A percentile compares a stretch with the other conserved stretches of the same genome.
Evolutionary conservation across 192 early-diverging fungal genomes (phyloP).

Genomic region (Podila minutissima): DNA sequence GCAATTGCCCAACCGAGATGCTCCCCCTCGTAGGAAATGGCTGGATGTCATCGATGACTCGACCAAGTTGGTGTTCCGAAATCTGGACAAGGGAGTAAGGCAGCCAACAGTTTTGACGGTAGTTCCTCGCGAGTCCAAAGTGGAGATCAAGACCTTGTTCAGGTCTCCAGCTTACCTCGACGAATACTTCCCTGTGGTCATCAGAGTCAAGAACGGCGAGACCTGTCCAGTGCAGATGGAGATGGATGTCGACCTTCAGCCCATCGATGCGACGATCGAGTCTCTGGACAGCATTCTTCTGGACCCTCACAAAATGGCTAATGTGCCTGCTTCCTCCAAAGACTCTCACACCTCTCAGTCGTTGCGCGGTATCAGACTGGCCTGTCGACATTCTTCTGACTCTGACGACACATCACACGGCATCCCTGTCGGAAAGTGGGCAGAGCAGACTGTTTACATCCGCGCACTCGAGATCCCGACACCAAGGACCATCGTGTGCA

Average conservation of each 20-base stretch:
- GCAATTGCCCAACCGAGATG: slow-evolving; percentile 17
- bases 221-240: slow-evolving; percentile 63
- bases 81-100: slow-evolving; percentile 67
- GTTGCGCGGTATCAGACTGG: slow-evolving; percentile 23
- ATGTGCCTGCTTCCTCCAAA: slow-evolving; percentile 9
- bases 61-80: slow-evolving; percentile 32
- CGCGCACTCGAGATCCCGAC: slow-evolving; percentile 19
- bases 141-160: slow-evolving; percentile 63
- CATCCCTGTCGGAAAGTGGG: slow-evolving; percentile 26
- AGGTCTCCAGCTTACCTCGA: slow-evolving; percentile 73
- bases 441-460: slow-evolving; percentile 30
- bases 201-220: slow-evolving; percentile 76
- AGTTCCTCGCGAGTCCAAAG: slow-evolving; percentile 68
- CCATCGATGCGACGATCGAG: slow-evolving; percentile 50
- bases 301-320: slow-evolving; percentile 30
- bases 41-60: slow-evolving; percentile 12
- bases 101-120: slow-evolving; percentile 56
- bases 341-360: not conserved
- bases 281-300: slow-evolving; percentile 43
- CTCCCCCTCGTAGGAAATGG: slow-evolving; percentile 21
- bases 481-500: slow-evolving; percentile 31
- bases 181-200: slow-evolving; percentile 67
- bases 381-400: slow-evolving; percentile 13
- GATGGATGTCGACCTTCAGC: slow-evolving; percentile 69
- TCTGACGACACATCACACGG: slow-evolving; percentile 4